Evolutionary conservation across 2,329 filamentous ascomycete genomes (phyloP).

Genomic region (Fusarium sp.): DNA sequence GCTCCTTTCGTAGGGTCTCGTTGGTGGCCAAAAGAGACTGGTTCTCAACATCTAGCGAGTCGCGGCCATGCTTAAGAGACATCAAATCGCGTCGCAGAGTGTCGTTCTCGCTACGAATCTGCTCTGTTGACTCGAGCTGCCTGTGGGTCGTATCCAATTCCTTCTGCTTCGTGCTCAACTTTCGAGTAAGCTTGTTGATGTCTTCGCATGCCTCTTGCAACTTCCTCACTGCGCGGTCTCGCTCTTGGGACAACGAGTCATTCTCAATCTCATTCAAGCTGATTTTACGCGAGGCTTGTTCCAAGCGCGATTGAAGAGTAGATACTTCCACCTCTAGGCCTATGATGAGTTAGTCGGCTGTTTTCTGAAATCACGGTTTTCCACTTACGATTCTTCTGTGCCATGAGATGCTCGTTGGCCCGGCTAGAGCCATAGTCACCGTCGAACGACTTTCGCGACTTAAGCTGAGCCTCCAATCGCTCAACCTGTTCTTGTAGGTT

Average conservation of each 20-base stretch:
- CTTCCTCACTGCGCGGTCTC: conserved; percentile 74
- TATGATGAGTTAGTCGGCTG: conserved; percentile 44
- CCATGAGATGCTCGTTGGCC: conserved; percentile 60
- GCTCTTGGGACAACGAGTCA: conserved; percentile 72
- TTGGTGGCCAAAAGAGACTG: conserved; percentile 58
- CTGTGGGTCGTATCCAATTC: conserved; percentile 59
- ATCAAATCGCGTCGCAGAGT: conserved; percentile 58
- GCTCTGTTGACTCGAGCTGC: conserved; percentile 58
- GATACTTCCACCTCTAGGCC: conserved; percentile 72
- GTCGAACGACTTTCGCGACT: conserved; percentile 59
- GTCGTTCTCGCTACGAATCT: conserved; percentile 57
- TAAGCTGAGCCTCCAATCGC: conserved; percentile 63
- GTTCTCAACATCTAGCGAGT: conserved; percentile 58
- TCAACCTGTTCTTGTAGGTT: conserved; percentile 66
- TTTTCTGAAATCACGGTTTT: background rate
- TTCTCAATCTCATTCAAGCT: conserved; percentile 74
- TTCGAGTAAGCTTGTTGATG: conserved; percentile 64
- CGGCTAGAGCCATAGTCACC: conserved; percentile 60
- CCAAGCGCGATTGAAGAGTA: conserved; percentile 71
- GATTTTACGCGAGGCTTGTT: conserved; percentile 72
- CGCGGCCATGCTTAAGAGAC: conserved; percentile 56
- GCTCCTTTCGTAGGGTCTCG: conserved; percentile 55
- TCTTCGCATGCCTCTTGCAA: conserved; percentile 72
- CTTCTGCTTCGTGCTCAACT: conserved; percentile 58
- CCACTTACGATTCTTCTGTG: conserved; percentile 70